Evolutionary conservation across 75 land plant species (phyloP).

Genomic region (Azolla pinnata): DNA sequence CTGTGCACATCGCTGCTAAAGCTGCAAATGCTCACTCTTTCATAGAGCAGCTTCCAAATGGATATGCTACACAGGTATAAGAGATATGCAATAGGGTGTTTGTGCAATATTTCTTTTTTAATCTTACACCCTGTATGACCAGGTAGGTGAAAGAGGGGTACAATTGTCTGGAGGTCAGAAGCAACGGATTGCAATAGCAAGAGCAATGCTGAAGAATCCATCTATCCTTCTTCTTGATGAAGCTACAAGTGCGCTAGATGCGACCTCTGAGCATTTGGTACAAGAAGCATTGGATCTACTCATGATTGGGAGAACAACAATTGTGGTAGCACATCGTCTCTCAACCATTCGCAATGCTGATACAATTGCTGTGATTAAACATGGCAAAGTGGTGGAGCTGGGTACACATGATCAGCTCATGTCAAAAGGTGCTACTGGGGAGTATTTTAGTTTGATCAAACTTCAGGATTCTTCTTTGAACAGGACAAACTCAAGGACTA

Average conservation of each 20-base stretch:
- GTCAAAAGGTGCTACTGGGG: slow-evolving; percentile 34
- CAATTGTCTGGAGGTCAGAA: slow-evolving; percentile 72
- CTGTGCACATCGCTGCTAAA: slow-evolving; percentile 14
- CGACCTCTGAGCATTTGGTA: slow-evolving; percentile 50
- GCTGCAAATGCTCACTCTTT: slow-evolving; percentile 20
- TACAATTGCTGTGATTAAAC: slow-evolving; percentile 43
- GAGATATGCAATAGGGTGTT: too few relatives aligned
- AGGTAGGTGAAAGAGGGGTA: slow-evolving; percentile 67
- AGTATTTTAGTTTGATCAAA: slow-evolving; percentile 36
- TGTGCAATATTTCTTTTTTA: too few relatives aligned
- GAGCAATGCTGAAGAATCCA: slow-evolving; percentile 59
- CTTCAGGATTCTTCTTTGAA: slow-evolving; percentile 17
- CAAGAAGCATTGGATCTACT: slow-evolving; percentile 48
- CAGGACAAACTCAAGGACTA: neutral
- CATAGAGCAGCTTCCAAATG: slow-evolving; percentile 3
- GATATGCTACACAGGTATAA: slow-evolving; percentile 22
- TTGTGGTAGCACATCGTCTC: slow-evolving; percentile 57
- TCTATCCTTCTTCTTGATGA: slow-evolving; percentile 53
- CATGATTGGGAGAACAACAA: slow-evolving; percentile 49
- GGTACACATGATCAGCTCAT: slow-evolving; percentile 48
- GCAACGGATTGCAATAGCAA: slow-evolving; percentile 73
- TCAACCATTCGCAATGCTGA: slow-evolving; percentile 54
- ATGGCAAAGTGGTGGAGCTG: slow-evolving; percentile 50
- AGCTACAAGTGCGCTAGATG: slow-evolving; percentile 68
- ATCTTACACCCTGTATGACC: too few relatives aligned